Conservation (phyloP, 1,284 basidiomycete species). For the Somion occarium region DNA sequence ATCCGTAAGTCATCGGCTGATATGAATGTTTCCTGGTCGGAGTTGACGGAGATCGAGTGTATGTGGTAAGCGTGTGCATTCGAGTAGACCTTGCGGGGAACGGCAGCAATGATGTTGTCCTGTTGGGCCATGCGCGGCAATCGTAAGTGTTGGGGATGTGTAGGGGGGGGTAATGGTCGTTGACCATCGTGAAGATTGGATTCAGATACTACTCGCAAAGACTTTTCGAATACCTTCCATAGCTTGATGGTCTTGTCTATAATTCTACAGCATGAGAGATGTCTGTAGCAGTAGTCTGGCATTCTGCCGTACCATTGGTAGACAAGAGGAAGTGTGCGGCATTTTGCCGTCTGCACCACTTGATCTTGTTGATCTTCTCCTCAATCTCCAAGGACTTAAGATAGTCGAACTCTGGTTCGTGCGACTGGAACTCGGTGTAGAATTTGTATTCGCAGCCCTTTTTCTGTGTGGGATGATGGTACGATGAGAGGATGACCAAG, state of each 20-base stretch:
- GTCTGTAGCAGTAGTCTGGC: not conserved
- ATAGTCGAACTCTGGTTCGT: slow-evolving; percentile 99
- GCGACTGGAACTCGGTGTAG: slow-evolving; percentile 99
- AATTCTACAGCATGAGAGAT: not conserved
- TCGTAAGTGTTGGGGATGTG: slow-evolving; percentile 54
- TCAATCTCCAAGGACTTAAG: slow-evolving; percentile 99
- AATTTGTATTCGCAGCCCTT: slow-evolving; percentile 99
- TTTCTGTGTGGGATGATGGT: slow-evolving; percentile 57
- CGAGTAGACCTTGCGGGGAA: slow-evolving; percentile 97
- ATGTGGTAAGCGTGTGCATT: slow-evolving; percentile 99
- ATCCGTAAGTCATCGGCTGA: slow-evolving; percentile 95
- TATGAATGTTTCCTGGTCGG: slow-evolving; percentile 99
- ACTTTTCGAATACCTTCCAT: slow-evolving; percentile 99
- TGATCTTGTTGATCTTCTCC: slow-evolving; percentile 99
- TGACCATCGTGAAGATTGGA: slow-evolving; percentile 90
- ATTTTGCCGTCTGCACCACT: slow-evolving; percentile 99
- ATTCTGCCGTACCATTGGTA: slow-evolving; percentile 75
- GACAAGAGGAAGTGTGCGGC: slow-evolving; percentile 95
- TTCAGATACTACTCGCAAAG: slow-evolving; percentile 92
- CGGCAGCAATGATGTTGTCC: slow-evolving; percentile 98
- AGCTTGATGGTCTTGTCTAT: slow-evolving; percentile 99
- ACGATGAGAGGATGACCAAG: slow-evolving; percentile 9
- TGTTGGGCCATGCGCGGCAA: slow-evolving; percentile 90
- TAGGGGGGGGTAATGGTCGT: slow-evolving; percentile 58
- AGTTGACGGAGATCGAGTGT: slow-evolving; percentile 99